These are phyloP conservation scores for Boletellus sp. DNA, from an alignment of 768 basidiomycete genomes.

Conservation along the genomic window DNA sequence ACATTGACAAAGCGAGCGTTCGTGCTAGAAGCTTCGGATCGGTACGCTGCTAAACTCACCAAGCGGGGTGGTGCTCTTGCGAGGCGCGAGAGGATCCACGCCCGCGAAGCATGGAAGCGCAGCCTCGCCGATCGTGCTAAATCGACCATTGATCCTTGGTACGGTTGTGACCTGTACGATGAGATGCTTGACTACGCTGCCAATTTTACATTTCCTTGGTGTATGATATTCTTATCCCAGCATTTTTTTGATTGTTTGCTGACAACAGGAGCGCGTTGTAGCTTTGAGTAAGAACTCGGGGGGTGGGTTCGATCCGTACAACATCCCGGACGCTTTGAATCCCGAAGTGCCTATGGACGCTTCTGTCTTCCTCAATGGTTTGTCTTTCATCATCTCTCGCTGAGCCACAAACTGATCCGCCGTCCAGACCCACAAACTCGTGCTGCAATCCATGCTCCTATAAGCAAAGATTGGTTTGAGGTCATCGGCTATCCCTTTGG, in stretches of 20 bases:
- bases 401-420: background rate
- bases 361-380: conserved; percentile 61
- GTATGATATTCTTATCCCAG: conserved; percentile 27
- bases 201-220: conserved; percentile 67
- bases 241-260: conserved; percentile 5
- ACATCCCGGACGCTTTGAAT: conserved; percentile 53
- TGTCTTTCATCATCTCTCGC: conserved; percentile 7
- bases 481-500: conserved; percentile 35
- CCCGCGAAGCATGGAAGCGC: conserved; percentile 38
- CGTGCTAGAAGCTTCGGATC: conserved; percentile 18
- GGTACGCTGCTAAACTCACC: conserved; percentile 20
- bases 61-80: conserved; percentile 19
- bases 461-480: conserved; percentile 45
- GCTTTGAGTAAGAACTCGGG: conserved; percentile 24
- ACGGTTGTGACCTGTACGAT: conserved; percentile 61
- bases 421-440: conserved; percentile 49
- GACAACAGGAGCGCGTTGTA: background rate
- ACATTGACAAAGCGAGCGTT: conserved; percentile 19
- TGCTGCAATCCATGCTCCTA: conserved; percentile 65
- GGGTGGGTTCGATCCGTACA: conserved; percentile 45
- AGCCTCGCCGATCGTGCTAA: conserved; percentile 46
- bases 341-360: conserved; percentile 51
- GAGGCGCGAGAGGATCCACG: conserved; percentile 26
- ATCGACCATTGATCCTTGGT: conserved; percentile 59
- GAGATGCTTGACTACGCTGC: conserved; percentile 69